A percentile compares a stretch with the other conserved stretches of the same genome.
Conservation (phyloP, 257 asterid species). For the Nicotiana tomentosiformis region DNA sequence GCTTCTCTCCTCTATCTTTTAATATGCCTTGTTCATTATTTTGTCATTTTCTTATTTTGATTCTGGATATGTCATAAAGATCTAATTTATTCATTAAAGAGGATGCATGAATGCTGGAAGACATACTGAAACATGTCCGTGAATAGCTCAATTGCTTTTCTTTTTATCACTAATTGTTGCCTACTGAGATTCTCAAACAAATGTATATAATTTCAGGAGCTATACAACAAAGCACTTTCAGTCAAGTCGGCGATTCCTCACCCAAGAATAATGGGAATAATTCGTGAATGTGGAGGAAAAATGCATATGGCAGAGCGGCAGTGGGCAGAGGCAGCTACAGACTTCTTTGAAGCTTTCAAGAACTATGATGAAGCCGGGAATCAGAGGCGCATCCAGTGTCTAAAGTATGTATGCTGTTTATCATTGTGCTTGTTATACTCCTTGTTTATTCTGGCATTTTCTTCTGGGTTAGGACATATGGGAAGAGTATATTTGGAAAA, state of each 20-base stretch:
- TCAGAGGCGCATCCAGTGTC: slow-evolving; percentile 93
- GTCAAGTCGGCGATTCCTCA: slow-evolving; percentile 98
- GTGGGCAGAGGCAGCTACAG: slow-evolving; percentile 97
- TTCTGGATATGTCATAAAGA: not conserved
- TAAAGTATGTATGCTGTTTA: slow-evolving; percentile 48
- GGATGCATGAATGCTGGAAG: not conserved
- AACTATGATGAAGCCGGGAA: slow-evolving; percentile 99
- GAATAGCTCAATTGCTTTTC: not conserved
- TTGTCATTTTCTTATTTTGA: not conserved
- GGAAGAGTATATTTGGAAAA: too few relatives aligned
- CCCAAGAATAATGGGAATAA: slow-evolving; percentile 98
- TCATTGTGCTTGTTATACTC: not conserved
- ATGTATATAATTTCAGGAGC: slow-evolving; percentile 48
- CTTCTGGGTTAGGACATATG: too few relatives aligned
- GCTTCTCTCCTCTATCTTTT: not conserved
- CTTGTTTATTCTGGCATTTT: too few relatives aligned
- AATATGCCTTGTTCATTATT: not conserved
- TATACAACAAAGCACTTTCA: slow-evolving; percentile 83
- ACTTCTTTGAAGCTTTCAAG: slow-evolving; percentile 96
- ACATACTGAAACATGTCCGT: not conserved
- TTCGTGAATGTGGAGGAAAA: slow-evolving; percentile 99
- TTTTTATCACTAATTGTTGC: not conserved
- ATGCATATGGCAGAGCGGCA: slow-evolving; percentile 99
- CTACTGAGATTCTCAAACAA: not conserved
- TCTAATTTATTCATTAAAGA: not conserved